Percentiles rank a stretch among this genome's conserved stretches.
Evolutionary conservation across 495 filamentous ascomycete species (phyloP).

Genomic region (Sordaria brevicollis): DNA sequence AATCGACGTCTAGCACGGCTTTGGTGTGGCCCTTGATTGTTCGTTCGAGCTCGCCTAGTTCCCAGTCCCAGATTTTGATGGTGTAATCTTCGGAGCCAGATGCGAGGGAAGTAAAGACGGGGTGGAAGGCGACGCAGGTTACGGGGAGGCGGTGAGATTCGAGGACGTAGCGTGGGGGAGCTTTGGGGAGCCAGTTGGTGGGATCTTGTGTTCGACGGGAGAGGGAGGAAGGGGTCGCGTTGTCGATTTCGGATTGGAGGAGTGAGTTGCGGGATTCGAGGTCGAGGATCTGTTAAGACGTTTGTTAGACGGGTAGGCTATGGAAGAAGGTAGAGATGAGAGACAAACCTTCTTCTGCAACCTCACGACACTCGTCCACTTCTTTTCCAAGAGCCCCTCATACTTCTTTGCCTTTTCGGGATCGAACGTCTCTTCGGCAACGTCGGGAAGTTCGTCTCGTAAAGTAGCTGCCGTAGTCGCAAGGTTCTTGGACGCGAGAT

Average conservation of each 20-base stretch:
- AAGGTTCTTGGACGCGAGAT: slow-evolving; percentile 59
- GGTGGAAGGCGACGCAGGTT: slow-evolving; percentile 85
- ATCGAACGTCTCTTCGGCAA: slow-evolving; percentile 57
- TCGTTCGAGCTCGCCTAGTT: slow-evolving; percentile 77
- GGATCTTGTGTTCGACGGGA: slow-evolving; percentile 65
- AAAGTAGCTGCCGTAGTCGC: slow-evolving; percentile 52
- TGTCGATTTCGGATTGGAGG: slow-evolving; percentile 76
- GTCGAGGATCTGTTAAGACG: slow-evolving; percentile 88
- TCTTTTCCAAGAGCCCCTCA: slow-evolving; percentile 77
- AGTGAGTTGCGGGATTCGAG: slow-evolving; percentile 59
- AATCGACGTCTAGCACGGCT: slow-evolving; percentile 77
- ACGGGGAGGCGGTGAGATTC: slow-evolving; percentile 70
- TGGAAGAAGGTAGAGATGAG: neutral
- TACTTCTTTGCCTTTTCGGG: slow-evolving; percentile 70
- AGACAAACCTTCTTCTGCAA: slow-evolving; percentile 69
- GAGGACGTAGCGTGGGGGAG: slow-evolving; percentile 64
- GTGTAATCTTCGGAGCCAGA: slow-evolving; percentile 77
- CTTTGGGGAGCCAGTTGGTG: slow-evolving; percentile 68
- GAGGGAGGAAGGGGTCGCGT: slow-evolving; percentile 61
- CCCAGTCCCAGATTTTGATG: slow-evolving; percentile 96
- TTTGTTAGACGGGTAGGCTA: neutral
- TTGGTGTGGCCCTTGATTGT: slow-evolving; percentile 89
- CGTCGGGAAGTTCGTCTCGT: slow-evolving; percentile 43
- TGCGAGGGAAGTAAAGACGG: slow-evolving; percentile 77
- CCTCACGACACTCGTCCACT: slow-evolving; percentile 82